Evolutionary conservation across 257 asterid species (phyloP).

Genomic region (Solanum medicagineum): DNA sequence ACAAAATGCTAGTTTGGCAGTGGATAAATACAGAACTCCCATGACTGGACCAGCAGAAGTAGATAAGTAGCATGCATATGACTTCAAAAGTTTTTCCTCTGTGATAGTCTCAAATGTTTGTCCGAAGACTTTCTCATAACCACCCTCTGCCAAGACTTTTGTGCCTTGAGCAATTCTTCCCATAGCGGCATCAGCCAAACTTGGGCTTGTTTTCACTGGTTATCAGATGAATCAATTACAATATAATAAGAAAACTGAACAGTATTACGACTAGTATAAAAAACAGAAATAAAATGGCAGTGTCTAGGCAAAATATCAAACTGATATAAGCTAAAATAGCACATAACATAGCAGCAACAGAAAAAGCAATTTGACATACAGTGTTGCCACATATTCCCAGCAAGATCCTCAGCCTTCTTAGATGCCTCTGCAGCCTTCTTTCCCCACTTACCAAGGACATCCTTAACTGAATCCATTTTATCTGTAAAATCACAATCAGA

Average conservation of each 20-base stretch:
- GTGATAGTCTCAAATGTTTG: conserved; percentile 76
- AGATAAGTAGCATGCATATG: conserved; percentile 80
- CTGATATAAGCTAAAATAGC: background rate
- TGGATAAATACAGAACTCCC: conserved; percentile 68
- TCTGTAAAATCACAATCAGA: conserved; percentile 15
- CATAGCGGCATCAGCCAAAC: conserved; percentile 85
- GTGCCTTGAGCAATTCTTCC: conserved; percentile 85
- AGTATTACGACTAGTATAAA: background rate
- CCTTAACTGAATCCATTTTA: conserved; percentile 65
- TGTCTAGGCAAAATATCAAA: background rate
- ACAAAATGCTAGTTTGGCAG: conserved; percentile 80
- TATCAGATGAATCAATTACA: background rate
- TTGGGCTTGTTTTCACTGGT: conserved; percentile 86
- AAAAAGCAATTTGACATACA: conserved; percentile 28
- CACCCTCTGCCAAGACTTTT: conserved; percentile 89
- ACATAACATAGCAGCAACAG: background rate
- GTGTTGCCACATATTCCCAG: conserved; percentile 94
- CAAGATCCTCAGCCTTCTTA: conserved; percentile 69
- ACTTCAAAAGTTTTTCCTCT: conserved; percentile 59
- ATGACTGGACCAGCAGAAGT: conserved; percentile 93
- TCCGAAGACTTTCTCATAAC: conserved; percentile 73
- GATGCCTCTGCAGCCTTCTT: conserved; percentile 81
- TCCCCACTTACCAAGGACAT: conserved; percentile 63
- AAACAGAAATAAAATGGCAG: background rate
- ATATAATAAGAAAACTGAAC: background rate